These are phyloP conservation scores for Bertia moriformis DNA, from an alignment of 2,329 filamentous ascomycete species.

Conservation along the genomic window DNA sequence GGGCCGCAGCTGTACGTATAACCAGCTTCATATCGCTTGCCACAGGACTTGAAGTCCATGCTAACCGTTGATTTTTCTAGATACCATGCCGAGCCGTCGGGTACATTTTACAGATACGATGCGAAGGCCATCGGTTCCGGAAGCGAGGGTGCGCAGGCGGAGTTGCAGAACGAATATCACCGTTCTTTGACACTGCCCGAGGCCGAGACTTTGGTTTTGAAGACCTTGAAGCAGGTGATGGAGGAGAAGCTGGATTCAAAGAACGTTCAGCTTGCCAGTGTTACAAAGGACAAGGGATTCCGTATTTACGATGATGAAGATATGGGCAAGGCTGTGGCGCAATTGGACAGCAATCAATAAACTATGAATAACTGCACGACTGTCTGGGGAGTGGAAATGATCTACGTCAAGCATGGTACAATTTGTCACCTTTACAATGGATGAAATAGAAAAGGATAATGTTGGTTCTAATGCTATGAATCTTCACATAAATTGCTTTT, in stretches of 20 bases:
- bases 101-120: conserved; percentile 97
- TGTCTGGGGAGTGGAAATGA: too few relatives aligned
- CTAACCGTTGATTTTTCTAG: not conserved
- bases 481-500: too few relatives aligned
- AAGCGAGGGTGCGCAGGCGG: conserved; percentile 91
- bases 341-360: conserved; percentile 54
- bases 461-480: too few relatives aligned
- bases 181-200: conserved; percentile 80
- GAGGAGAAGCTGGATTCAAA: conserved; percentile 98
- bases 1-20: conserved; percentile 57
- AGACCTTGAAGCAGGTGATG: conserved; percentile 99
- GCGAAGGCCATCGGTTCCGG: conserved; percentile 97
- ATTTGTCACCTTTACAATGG: too few relatives aligned
- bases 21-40: too few relatives aligned
- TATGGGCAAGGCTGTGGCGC: conserved; percentile 83
- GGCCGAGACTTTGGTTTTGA: conserved; percentile 86
- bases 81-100: conserved; percentile 95
- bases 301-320: conserved; percentile 96
- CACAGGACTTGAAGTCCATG: too few relatives aligned
- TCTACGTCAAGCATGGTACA: too few relatives aligned
- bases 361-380: conserved; percentile 2
- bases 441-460: too few relatives aligned
- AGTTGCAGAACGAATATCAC: conserved; percentile 97
- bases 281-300: conserved; percentile 95
- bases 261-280: conserved; percentile 95